Percentiles rank a stretch among this genome's conserved stretches.
Conservation (phyloP, 2,329 filamentous ascomycete species). For the Scolecobasidium constrictum region DNA sequence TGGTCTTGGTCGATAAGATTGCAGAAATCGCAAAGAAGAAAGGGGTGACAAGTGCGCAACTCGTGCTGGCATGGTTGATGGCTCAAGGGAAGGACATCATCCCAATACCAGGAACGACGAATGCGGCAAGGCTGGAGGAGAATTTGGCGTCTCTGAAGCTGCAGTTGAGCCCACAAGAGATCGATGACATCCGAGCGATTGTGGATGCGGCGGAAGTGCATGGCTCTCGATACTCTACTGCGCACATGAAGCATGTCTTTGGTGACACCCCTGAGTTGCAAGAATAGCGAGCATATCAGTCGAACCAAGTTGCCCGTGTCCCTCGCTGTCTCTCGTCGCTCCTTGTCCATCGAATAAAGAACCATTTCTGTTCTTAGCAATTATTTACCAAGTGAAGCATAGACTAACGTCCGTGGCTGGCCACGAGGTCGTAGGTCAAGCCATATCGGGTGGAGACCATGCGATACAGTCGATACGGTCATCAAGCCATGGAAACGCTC, state of each 20-base stretch:
- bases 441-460: no score
- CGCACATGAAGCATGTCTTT: neutral
- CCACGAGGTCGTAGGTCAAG: no score
- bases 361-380: no score
- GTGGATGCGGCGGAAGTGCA: constrained; percentile 10
- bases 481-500: no score
- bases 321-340: no score
- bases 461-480: no score
- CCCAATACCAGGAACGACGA: constrained; percentile 44
- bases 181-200: constrained; percentile 9
- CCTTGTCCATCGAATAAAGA: no score
- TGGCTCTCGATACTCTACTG: constrained; percentile 7
- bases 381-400: no score
- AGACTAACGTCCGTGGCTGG: no score
- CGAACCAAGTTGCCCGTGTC: no score
- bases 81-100: constrained; percentile 50
- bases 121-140: constrained; percentile 26
- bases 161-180: constrained; percentile 6
- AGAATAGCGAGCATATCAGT: no score
- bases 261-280: neutral
- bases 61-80: constrained; percentile 54
- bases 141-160: constrained; percentile 17
- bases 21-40: constrained; percentile 41
- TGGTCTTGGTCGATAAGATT: constrained; percentile 42
- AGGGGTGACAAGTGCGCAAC: constrained; percentile 42